These are phyloP conservation scores for Musa troglodytarum DNA, from an alignment of 176 grass and related monocot genomes.

Conservation along the genomic window DNA sequence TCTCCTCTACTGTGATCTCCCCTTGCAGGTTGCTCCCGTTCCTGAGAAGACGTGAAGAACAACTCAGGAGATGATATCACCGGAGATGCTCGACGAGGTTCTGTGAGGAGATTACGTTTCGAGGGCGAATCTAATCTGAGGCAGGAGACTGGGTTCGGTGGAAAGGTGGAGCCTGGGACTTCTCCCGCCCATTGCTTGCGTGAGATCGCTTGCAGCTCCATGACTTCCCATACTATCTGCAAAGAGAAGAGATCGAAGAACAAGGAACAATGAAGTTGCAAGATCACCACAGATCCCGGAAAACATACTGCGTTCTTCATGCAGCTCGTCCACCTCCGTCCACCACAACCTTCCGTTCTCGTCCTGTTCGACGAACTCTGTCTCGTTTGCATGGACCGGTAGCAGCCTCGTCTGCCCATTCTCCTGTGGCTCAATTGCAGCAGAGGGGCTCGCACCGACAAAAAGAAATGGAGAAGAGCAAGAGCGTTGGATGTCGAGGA, in stretches of 20 bases:
- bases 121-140: neutral
- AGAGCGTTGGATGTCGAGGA: neutral
- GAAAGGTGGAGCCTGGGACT: neutral
- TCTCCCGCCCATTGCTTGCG: neutral
- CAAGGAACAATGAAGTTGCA: too few relatives aligned
- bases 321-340: neutral
- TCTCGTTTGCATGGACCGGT: neutral
- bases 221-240: neutral
- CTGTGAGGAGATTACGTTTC: neutral
- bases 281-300: too few relatives aligned
- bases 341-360: neutral
- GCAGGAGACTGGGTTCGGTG: neutral
- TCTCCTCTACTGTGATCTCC: conserved; percentile 3
- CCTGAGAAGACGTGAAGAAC: neutral
- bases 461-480: neutral
- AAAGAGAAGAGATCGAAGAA: neutral
- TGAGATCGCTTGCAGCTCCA: neutral
- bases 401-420: neutral
- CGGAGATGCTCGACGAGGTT: too few relatives aligned
- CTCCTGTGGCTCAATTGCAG: neutral
- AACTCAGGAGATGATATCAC: too few relatives aligned
- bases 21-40: neutral
- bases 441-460: neutral
- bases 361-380: neutral
- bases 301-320: neutral